phyloP scores from a whole-genome alignment of 305 asterid species.

The Plantago rigida region DNA sequence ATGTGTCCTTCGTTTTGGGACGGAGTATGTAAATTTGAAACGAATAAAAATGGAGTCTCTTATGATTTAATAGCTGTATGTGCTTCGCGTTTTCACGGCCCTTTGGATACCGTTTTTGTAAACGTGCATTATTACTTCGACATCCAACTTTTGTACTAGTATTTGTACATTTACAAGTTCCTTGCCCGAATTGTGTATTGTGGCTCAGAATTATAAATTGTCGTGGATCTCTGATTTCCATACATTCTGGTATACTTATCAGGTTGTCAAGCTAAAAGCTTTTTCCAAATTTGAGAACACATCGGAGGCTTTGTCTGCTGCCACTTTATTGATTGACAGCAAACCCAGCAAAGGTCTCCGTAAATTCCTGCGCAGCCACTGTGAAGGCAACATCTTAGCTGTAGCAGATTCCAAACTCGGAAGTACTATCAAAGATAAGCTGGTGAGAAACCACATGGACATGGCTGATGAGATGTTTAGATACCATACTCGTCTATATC shows the following conservation, averaged over 20 bases:
- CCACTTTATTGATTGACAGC: conserved; percentile 69
- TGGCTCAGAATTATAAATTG: neutral
- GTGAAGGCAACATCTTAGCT: conserved; percentile 62
- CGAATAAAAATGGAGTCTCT: no score
- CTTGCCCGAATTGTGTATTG: neutral
- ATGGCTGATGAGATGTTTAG: neutral
- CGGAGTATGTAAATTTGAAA: neutral
- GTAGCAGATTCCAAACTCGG: conserved; percentile 96
- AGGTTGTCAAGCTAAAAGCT: conserved; percentile 86
- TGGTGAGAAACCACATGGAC: conserved; percentile 40
- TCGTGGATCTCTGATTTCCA: neutral
- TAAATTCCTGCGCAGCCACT: conserved; percentile 67
- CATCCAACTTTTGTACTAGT: no score
- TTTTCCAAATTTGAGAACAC: conserved; percentile 88
- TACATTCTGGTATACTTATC: neutral
- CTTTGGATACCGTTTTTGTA: no score
- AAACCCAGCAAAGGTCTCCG: conserved; percentile 92
- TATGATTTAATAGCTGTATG: no score
- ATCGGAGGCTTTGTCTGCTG: conserved; percentile 71
- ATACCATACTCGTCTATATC: no score
- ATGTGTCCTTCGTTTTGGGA: no score
- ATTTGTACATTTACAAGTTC: neutral
- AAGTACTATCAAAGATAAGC: conserved; percentile 71
- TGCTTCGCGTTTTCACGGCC: no score
- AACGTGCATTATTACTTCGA: no score